Conservation (phyloP, 176 grass and related monocot species). For the Oryza brachyantha region DNA sequence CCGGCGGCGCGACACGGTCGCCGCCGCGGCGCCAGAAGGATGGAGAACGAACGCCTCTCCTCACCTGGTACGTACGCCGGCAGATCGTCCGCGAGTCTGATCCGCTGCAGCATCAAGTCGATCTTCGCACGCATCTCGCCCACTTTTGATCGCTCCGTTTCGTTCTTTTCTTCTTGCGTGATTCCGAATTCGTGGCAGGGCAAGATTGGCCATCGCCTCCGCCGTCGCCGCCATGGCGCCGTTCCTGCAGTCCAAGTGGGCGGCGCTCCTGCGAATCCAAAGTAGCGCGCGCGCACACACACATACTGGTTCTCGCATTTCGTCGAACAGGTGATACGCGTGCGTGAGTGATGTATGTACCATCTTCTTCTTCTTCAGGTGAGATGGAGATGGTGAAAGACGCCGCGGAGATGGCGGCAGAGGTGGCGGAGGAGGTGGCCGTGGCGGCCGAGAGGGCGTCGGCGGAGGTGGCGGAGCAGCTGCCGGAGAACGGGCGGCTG, state of each 20-base stretch:
- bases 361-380: constrained; percentile 4
- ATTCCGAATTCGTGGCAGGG: no score
- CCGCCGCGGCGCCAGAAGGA: no score
- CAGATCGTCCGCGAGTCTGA: no score
- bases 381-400: constrained; percentile 58
- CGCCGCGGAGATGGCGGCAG: constrained; percentile 38
- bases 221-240: constrained; percentile 37
- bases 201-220: constrained; percentile 50
- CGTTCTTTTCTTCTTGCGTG: no score
- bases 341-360: background rate
- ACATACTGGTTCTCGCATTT: background rate
- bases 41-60: no score
- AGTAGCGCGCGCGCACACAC: constrained; percentile 28
- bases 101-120: no score
- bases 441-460: constrained; percentile 45
- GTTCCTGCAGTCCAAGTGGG: constrained; percentile 52
- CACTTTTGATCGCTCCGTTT: no score
- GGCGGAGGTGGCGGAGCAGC: constrained; percentile 38
- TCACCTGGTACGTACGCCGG: constrained; percentile 64
- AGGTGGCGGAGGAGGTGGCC: constrained; percentile 56
- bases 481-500: constrained; percentile 42
- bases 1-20: background rate
- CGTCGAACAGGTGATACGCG: background rate
- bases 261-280: constrained; percentile 46
- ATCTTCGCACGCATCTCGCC: background rate